These are phyloP conservation scores for Cynanchum wilfordii DNA, from an alignment of 257 asterid genomes.

Conservation along the genomic window DNA sequence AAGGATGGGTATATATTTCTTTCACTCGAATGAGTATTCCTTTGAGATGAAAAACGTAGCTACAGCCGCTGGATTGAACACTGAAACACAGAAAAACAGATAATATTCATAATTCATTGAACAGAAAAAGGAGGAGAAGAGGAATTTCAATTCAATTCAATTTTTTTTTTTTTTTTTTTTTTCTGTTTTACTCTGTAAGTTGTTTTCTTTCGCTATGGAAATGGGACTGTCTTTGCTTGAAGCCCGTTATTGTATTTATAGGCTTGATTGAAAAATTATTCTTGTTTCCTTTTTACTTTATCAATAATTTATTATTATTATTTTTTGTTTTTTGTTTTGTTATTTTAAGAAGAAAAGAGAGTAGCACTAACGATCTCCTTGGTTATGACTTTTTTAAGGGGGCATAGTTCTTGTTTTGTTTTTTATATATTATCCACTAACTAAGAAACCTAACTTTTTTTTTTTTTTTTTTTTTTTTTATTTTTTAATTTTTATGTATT, in stretches of 20 bases:
- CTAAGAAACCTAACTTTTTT: too few relatives aligned
- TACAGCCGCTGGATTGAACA: conserved; percentile 2
- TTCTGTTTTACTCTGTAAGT: too few relatives aligned
- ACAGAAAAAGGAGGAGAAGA: too few relatives aligned
- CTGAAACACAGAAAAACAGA: conserved; percentile 12
- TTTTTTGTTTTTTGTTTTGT: not conserved
- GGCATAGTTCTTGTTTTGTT: not conserved
- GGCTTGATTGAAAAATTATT: conserved; percentile 19
- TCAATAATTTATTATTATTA: too few relatives aligned
- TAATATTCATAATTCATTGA: conserved; percentile 11
- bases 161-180: not conserved
- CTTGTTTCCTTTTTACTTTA: not conserved
- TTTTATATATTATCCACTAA: too few relatives aligned
- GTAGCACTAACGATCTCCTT: not conserved
- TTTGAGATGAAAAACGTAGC: conserved; percentile 21
- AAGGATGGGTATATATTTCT: not conserved
- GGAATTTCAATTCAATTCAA: not conserved
- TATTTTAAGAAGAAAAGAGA: too few relatives aligned
- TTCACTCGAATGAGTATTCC: conserved; percentile 22
- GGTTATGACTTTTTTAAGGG: not conserved
- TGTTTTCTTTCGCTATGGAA: not conserved
- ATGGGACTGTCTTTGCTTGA: conserved; percentile 19
- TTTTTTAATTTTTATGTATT: too few relatives aligned
- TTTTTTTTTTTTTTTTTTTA: too few relatives aligned
- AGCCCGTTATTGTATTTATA: conserved; percentile 36